phyloP scores from a whole-genome alignment of 352 stramenopile species.

The Phytopythium helicoides region DNA sequence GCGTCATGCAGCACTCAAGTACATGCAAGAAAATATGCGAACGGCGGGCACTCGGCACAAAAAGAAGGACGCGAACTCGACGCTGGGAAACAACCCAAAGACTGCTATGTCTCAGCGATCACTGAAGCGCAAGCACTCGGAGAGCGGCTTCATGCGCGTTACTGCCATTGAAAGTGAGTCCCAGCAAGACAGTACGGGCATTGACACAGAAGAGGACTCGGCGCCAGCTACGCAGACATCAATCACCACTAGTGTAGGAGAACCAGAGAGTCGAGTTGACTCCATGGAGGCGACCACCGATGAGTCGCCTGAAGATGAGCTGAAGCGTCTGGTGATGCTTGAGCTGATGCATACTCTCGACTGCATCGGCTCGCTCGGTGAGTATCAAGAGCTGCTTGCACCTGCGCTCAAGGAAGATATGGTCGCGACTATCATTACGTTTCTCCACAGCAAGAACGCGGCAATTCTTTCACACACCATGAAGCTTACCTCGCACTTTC shows the following conservation, averaged over 20 bases:
- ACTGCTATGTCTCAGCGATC: conserved; percentile 19
- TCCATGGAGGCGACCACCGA: conserved; percentile 15
- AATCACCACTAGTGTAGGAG: not conserved
- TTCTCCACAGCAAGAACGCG: conserved; percentile 82
- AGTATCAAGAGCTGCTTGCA: conserved; percentile 84
- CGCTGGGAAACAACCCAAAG: conserved; percentile 12
- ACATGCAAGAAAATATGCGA: conserved; percentile 70
- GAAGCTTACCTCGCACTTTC: conserved; percentile 83
- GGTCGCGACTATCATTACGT: conserved; percentile 77
- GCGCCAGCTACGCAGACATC: not conserved
- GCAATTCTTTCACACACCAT: conserved; percentile 78
- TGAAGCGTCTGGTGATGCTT: conserved; percentile 77
- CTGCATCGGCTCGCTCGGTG: conserved; percentile 79
- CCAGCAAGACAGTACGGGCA: conserved; percentile 9
- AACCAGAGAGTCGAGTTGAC: not conserved
- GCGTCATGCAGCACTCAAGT: conserved; percentile 61
- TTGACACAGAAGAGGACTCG: conserved; percentile 17
- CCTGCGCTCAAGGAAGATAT: conserved; percentile 83
- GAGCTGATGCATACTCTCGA: conserved; percentile 83
- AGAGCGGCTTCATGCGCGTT: conserved; percentile 10
- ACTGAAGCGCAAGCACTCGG: conserved; percentile 49
- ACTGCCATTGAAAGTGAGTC: conserved; percentile 8
- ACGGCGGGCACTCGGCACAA: conserved; percentile 30
- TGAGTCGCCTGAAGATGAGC: conserved; percentile 70
- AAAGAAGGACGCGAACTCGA: conserved; percentile 15